Evolutionary conservation across 352 stramenopile genomes (phyloP), one percentile per base, ranked within the genome.

Genomic region (Pythium phragmitis): DNA sequence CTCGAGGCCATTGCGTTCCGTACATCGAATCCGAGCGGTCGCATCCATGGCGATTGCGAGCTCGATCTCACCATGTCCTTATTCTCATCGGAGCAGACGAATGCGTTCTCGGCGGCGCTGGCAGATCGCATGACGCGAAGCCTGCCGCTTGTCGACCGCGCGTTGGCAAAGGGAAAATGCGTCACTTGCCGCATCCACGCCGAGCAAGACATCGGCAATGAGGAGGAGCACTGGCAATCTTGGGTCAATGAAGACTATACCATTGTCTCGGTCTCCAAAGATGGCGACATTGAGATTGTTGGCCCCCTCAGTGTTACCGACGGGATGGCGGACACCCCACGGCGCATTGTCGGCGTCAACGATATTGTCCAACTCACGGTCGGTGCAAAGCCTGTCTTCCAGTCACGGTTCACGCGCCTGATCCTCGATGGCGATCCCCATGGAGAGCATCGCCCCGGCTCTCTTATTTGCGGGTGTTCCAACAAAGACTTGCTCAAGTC

Each of bases 1-100:
- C 33, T 66, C 4, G 59, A 59, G 21, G 41, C 51, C 11, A 66
- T 66, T 33, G 23, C 49, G 8, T 66, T 66, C 50, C 28, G 23
- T 11, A 55, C 59, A 13, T 36, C 30, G 17, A 60, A 37, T 36
- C 59, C 50, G 0, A 54, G 30, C 21, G 50, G 50, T 13, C 17
- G n/a, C 21, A 4, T 26, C 6, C 19, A 49, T 42, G 34, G 23
- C 13, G 50, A 47, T 1, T 66, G 59, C 14, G 59, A 66, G 33
- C 30, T 66, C n/a, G 50, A 66, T 13, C 59, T 66, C 41, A 49
- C 59, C 1, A 50, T 30, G 14, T 21, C 39, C 0, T 28, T 23
- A 7, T 16, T 66, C n/a, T n/a, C 39, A 1, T n/a, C 34, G 17
- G 4, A 11, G 7, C 49, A 66, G 41, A 28, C 49, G 4, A 8